Evolutionary conservation across 1,284 basidiomycete species (phyloP), one percentile per base, ranked within the genome.

Genomic region (Takashimella tepidaria): DNA sequence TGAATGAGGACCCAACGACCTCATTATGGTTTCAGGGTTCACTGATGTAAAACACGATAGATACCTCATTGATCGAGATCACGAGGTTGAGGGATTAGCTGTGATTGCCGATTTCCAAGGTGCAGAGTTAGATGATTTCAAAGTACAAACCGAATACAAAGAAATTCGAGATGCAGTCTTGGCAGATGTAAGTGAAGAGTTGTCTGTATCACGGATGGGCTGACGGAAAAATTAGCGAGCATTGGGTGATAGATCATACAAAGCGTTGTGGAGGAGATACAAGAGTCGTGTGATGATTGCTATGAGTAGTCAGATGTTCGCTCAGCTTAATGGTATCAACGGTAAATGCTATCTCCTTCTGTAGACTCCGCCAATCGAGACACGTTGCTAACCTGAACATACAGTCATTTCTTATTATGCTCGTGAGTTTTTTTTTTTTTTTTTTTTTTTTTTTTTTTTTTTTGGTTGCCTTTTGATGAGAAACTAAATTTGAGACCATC

Each of bases 301-400:
- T n/a, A 95, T 95, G 90, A 92, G 90, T 19, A 91, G 90, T 58
- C 95, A 98, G 73, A 87, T 89, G 53, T 97, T 97, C 73, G 93
- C 93, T 46, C 95, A 97, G 75, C 78, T 97, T 86, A 92, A 92
- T 69, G 90, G 90, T 55, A 92, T 93, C 64, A 92, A 92, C 68
- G 87, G 88, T 89, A 72, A 55, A 79, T 45, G 5, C n/a, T n/a
- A n/a, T n/a, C n/a, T n/a, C n/a, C n/a, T n/a, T 24, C 10, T 41
- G 26, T 10, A 37, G 3, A 5, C 20, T 22, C 8, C 19, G 11
- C 19, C 42, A 12, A 22, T n/a, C 16, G 47, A 5, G 25, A 2
- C 21, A 60, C 50, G 48, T 52, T 27, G 41, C 23, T 50, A n/a
- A n/a, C 20, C 57, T 88, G 86, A 89, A 89, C 68, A 88, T 25